Conservation (phyloP, 2,329 filamentous ascomycete species). For the Cladosporium sp. region DNA sequence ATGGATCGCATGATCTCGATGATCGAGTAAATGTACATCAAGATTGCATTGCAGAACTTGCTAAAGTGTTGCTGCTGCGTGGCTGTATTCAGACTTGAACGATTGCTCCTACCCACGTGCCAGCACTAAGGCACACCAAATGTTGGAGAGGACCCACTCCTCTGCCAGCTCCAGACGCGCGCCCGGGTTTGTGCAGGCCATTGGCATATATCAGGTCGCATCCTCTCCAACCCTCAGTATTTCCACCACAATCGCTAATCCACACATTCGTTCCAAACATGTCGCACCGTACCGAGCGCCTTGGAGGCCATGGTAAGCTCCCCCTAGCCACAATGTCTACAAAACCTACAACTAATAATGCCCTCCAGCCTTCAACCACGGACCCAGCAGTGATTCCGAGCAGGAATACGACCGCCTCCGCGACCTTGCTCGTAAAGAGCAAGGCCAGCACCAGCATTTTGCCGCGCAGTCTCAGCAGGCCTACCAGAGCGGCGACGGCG, state of each 20-base stretch:
- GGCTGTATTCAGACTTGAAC: not conserved
- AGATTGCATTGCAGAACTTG: too few relatives aligned
- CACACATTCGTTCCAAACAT: constrained; percentile 13
- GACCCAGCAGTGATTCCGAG: constrained; percentile 68
- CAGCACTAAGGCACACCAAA: not conserved
- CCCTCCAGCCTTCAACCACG: constrained; percentile 71
- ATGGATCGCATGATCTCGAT: not conserved
- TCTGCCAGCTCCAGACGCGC: constrained; percentile 18
- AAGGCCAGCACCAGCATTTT: constrained; percentile 73
- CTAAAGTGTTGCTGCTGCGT: not conserved
- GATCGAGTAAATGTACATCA: too few relatives aligned
- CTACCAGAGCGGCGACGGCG: constrained; percentile 81
- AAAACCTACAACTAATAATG: constrained; percentile 20
- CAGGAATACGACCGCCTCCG: constrained; percentile 91
- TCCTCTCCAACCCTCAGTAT: not conserved
- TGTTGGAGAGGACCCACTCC: constrained; percentile 18
- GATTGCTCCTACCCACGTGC: not conserved
- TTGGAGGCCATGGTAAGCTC: constrained; percentile 19
- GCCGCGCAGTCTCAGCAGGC: constrained; percentile 69
- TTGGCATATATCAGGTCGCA: constrained; percentile 2
- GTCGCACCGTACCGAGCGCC: constrained; percentile 16
- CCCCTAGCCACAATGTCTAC: not conserved
- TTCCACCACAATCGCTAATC: not conserved
- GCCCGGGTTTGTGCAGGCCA: constrained; percentile 16
- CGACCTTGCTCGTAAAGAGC: constrained; percentile 78